Percentiles rank a stretch among this genome's conserved stretches.
Evolutionary conservation across 345 rosid species (phyloP).

Genomic region (Salix koriyanagi): DNA sequence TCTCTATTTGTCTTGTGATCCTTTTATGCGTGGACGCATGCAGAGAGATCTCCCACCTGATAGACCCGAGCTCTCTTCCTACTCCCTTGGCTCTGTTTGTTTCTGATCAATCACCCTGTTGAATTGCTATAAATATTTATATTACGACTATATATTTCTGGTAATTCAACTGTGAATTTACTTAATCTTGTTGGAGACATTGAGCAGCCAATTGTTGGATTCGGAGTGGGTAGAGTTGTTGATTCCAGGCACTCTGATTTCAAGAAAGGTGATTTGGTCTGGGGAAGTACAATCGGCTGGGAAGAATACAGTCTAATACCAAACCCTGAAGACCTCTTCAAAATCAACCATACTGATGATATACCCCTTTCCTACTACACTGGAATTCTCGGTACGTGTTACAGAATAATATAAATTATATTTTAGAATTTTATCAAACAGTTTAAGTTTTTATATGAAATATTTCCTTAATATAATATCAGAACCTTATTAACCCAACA

Average conservation of each 20-base stretch:
- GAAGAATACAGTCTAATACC: conserved; percentile 27
- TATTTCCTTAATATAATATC: no score
- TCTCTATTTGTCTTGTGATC: conserved; percentile 65
- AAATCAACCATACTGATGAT: conserved; percentile 21
- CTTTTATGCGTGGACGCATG: conserved; percentile 29
- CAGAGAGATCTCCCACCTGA: not conserved
- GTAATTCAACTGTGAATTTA: not conserved
- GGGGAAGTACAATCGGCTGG: conserved; percentile 27
- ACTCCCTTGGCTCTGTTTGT: conserved; percentile 31
- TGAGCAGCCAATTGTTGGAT: conserved; percentile 17
- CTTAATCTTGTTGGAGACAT: no score
- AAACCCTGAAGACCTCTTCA: conserved; percentile 10
- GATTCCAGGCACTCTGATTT: conserved; percentile 20
- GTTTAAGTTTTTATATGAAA: no score
- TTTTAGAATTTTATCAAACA: no score
- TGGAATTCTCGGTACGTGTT: conserved; percentile 18
- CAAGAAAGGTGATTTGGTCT: conserved; percentile 27
- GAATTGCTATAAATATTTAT: no score
- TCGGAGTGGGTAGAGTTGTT: conserved; percentile 29
- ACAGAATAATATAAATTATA: no score
- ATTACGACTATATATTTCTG: no score
- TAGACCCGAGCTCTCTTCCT: not conserved
- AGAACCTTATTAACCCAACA: no score
- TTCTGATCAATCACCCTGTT: not conserved
- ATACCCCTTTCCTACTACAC: conserved; percentile 27